Evolutionary conservation across 2,329 filamentous ascomycete genomes (phyloP).

Genomic region (Volutella citrinella): DNA sequence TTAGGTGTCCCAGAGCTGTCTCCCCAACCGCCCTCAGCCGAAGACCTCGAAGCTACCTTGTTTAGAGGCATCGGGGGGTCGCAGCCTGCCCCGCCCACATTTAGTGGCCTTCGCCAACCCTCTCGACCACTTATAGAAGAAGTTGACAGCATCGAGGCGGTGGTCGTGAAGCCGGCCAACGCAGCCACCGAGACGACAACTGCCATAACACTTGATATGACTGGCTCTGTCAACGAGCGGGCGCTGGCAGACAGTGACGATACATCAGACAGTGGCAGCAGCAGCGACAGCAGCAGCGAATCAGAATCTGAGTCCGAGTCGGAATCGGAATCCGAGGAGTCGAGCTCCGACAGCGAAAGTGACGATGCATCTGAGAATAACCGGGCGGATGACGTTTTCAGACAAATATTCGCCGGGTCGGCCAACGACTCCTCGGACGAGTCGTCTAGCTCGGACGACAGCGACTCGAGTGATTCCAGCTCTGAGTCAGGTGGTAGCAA

Average conservation of each 20-base stretch:
- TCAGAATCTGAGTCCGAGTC: slow-evolving; percentile 27
- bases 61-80: no score
- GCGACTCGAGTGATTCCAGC: slow-evolving; percentile 12
- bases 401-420: not conserved
- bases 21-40: no score
- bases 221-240: not conserved
- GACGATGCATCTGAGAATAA: not conserved
- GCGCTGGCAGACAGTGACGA: slow-evolving; percentile 12
- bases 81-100: no score
- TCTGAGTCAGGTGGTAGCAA: slow-evolving; percentile 11
- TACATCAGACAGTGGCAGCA: slow-evolving; percentile 15
- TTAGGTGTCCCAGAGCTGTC: no score
- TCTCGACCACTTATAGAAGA: slow-evolving; percentile 30
- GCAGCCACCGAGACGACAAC: not conserved
- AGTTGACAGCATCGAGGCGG: slow-evolving; percentile 13
- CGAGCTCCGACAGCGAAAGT: slow-evolving; percentile 1
- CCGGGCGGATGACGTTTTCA: not conserved
- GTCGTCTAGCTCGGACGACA: slow-evolving; percentile 1
- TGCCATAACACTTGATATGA: not conserved
- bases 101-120: slow-evolving; percentile 3
- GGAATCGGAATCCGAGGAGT: slow-evolving; percentile 35
- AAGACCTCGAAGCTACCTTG: no score
- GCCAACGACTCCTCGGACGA: slow-evolving; percentile 3
- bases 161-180: not conserved
- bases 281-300: slow-evolving; percentile 28